These are phyloP conservation scores for Penicillium sp. DNA, from an alignment of 2,329 filamentous ascomycete genomes.

Conservation along the genomic window DNA sequence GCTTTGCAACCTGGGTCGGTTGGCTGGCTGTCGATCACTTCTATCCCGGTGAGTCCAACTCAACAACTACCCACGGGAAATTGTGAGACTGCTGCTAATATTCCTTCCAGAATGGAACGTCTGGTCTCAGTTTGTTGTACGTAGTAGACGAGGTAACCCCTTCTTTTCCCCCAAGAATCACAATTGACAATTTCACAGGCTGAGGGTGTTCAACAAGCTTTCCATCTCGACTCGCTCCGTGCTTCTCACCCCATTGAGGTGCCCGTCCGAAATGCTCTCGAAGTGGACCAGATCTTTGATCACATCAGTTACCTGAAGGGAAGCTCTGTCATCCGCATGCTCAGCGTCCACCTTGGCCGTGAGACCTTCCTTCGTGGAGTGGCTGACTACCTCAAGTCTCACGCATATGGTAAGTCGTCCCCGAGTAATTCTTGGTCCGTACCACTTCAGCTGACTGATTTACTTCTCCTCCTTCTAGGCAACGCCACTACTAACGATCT, in stretches of 20 bases:
- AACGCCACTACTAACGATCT: constrained; percentile 90
- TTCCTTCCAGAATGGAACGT: constrained; percentile 77
- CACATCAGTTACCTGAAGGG: constrained; percentile 96
- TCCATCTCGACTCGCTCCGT: constrained; percentile 84
- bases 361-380: constrained; percentile 91
- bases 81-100: constrained; percentile 22
- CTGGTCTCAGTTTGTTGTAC: constrained; percentile 91
- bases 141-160: constrained; percentile 57
- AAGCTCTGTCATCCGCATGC: constrained; percentile 94
- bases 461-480: constrained; percentile 27
- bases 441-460: neutral
- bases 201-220: constrained; percentile 90
- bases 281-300: constrained; percentile 98
- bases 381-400: constrained; percentile 80
- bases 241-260: constrained; percentile 97
- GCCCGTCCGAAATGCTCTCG: constrained; percentile 86
- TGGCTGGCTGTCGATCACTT: constrained; percentile 91
- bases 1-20: constrained; percentile 97
- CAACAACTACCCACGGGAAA: neutral
- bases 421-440: neutral
- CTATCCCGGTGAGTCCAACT: constrained; percentile 63
- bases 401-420: constrained; percentile 68
- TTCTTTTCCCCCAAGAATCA: constrained; percentile 32
- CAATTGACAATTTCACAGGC: constrained; percentile 56
- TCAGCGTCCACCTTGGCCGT: constrained; percentile 84